Base-by-base conservation (phyloP, 2,329 filamentous ascomycete genomes). In the Bipolaris sorokiniana region DNA sequence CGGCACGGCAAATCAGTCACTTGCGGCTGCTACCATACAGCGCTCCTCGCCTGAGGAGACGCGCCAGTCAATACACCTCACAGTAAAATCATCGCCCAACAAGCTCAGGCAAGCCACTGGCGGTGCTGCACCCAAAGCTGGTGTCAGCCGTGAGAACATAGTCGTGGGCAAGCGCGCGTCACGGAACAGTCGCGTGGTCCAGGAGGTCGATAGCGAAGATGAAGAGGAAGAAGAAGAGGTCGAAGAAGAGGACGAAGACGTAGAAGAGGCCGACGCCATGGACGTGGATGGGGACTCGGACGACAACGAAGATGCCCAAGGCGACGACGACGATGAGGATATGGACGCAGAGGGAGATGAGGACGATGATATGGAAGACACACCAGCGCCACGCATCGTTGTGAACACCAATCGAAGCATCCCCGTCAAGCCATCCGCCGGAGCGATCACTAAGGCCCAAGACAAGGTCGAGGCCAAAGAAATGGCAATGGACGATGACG, bases 381-480 rank as follows among this genome's bases (percentile, higher is more conserved):
- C 68, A 6, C 70, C 72, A n/a, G 68, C 67, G 20, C 64, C 72
- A 26, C 66, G 63, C 22, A 68, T 68, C 15, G 60, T 69, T 7
- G 65, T 71, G 13, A 62, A 67, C 3, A 59, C 54, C 50, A 68
- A 60, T 15, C 64, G 66, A 51, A 59, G 48, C 28, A 55, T 66
- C 26, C 67, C 62, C 40, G 66, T 77, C 36, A 80, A 81, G 51
- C 69, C 73, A 15, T 65, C 72, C 49, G 69, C 72, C 3, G 65
- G 71, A 36, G 70, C 71, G 61, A 77, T 63, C 47, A 61, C 64
- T 2, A 73, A 70, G 44, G 61, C 76, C 7, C 74, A 75, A 34
- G 74, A 76, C 60, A 66, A 76, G 4, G 80, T 82, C n/a, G 81
- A 83, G 61, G 77, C 75, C 36, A 82, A 82, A 60, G 82, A 84